Evolutionary conservation across 345 rosid genomes (phyloP).

Genomic region (Acer saccharum): DNA sequence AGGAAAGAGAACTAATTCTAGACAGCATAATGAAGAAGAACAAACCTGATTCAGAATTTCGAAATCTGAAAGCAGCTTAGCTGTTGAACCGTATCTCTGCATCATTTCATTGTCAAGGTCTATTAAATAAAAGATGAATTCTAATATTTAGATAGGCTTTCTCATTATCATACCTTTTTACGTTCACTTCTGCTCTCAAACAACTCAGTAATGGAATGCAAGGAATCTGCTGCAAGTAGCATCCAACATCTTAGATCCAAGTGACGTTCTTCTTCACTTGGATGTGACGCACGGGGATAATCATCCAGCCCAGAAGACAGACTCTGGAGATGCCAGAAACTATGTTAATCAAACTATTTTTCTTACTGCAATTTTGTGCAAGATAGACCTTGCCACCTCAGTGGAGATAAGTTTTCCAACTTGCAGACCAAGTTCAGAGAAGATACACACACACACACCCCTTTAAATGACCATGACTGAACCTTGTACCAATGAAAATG

Average conservation of each 20-base stretch:
- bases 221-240: constrained; percentile 89
- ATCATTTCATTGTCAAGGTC: constrained; percentile 26
- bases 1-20: constrained; percentile 8
- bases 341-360: constrained; percentile 10
- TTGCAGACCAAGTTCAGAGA: too few species aligned
- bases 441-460: neutral
- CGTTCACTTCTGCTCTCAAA: constrained; percentile 36
- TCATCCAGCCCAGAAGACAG: constrained; percentile 89
- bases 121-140: constrained; percentile 8
- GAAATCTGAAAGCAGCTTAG: constrained; percentile 77
- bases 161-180: constrained; percentile 44
- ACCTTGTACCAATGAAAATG: neutral
- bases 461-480: neutral
- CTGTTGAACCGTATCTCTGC: constrained; percentile 66
- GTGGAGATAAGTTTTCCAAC: neutral
- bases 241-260: constrained; percentile 97
- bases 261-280: constrained; percentile 85
- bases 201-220: constrained; percentile 66
- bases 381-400: too few species aligned
- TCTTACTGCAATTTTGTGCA: too few species aligned
- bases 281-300: constrained; percentile 97
- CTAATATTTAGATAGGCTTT: neutral
- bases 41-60: constrained; percentile 76
- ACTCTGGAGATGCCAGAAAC: constrained; percentile 45
- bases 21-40: neutral